Evolutionary conservation across 2,329 filamentous ascomycete genomes (phyloP).

Genomic region (Emericellopsis atlantica): DNA sequence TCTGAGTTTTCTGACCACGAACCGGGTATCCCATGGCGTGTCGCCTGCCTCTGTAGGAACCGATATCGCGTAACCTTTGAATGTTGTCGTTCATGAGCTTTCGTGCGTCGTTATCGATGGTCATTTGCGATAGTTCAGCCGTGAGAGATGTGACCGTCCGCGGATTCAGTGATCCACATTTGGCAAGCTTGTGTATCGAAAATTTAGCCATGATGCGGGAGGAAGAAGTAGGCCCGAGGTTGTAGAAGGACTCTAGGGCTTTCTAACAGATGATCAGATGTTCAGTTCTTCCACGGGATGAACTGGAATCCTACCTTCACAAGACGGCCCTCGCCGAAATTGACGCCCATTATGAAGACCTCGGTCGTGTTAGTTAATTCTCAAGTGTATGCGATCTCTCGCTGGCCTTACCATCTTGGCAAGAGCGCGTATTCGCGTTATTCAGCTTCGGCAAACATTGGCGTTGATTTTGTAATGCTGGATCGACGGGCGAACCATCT

Average conservation of each 20-base stretch:
- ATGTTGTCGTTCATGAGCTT: constrained; percentile 77
- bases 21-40: constrained; percentile 91
- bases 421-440: background rate
- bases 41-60: constrained; percentile 73
- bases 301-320: constrained; percentile 52
- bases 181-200: constrained; percentile 74
- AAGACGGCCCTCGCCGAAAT: constrained; percentile 72
- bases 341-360: constrained; percentile 79
- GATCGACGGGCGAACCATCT: too few species aligned
- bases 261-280: constrained; percentile 30
- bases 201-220: constrained; percentile 74
- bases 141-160: constrained; percentile 73
- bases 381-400: too few species aligned
- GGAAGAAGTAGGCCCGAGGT: constrained; percentile 59
- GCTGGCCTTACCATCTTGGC: constrained; percentile 7
- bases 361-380: constrained; percentile 15
- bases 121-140: constrained; percentile 80
- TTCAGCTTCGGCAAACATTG: too few species aligned
- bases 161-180: constrained; percentile 60
- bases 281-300: background rate
- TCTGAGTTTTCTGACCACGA: constrained; percentile 78
- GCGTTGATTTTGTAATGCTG: too few species aligned
- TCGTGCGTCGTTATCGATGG: constrained; percentile 79
- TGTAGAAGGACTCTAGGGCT: constrained; percentile 77
- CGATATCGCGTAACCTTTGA: constrained; percentile 75